Percentiles rank a stretch among this genome's conserved stretches.
Conservation (phyloP, 1,139 yeast genomes). For the Kodamaea suecica region DNA sequence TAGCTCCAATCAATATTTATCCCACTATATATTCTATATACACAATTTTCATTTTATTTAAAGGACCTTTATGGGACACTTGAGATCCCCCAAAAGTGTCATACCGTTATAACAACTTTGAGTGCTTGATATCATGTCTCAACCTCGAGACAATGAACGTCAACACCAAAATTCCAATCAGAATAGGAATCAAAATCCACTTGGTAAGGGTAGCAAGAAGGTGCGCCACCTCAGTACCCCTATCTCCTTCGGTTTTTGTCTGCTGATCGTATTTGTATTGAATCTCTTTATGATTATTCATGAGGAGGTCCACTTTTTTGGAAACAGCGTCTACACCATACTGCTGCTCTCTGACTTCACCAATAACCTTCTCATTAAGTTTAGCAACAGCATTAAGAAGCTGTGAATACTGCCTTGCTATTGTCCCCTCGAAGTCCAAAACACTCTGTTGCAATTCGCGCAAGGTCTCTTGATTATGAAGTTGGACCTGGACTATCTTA, state of each 20-base stretch:
- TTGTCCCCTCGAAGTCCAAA: slow-evolving; percentile 24
- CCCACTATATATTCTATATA: no score
- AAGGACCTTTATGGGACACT: no score
- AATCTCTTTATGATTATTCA: slow-evolving; percentile 43
- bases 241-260: slow-evolving; percentile 8
- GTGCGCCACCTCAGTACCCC: slow-evolving; percentile 15
- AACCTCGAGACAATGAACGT: slow-evolving; percentile 43
- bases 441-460: slow-evolving; percentile 18
- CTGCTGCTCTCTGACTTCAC: slow-evolving; percentile 47
- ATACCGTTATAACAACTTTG: slow-evolving; percentile 43
- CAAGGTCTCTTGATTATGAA: slow-evolving; percentile 16
- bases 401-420: slow-evolving; percentile 35
- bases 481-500: neutral
- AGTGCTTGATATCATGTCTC: slow-evolving; percentile 54
- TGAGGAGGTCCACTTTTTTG: slow-evolving; percentile 41
- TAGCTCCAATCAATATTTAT: no score
- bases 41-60: no score
- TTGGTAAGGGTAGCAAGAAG: slow-evolving; percentile 24
- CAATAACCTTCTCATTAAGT: slow-evolving; percentile 40
- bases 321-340: slow-evolving; percentile 32
- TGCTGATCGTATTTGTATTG: slow-evolving; percentile 27
- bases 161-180: slow-evolving; percentile 36
- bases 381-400: slow-evolving; percentile 32
- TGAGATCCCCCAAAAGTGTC: neutral
- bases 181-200: slow-evolving; percentile 44